Percentiles rank a stretch among this genome's conserved stretches.
Conservation (phyloP, 768 basidiomycete genomes). For the Coprinopsis strossmayeri region DNA sequence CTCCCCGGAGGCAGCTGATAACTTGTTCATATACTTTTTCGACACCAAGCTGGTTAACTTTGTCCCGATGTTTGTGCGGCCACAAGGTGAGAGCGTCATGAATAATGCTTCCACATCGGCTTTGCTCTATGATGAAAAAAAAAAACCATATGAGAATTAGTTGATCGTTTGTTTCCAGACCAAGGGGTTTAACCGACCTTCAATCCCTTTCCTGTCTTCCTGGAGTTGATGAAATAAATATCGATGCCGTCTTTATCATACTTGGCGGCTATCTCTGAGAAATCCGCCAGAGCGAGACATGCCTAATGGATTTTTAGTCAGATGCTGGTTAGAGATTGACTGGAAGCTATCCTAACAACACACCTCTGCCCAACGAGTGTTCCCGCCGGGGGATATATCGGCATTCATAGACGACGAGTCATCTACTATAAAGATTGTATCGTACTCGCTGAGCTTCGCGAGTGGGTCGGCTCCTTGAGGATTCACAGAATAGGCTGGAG, state of each 20-base stretch:
- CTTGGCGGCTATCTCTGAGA: not conserved
- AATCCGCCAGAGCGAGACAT: not conserved
- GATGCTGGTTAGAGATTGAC: not conserved
- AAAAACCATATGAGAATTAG: not conserved
- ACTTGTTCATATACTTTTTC: not conserved
- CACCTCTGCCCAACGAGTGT: slow-evolving; percentile 5
- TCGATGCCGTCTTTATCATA: slow-evolving; percentile 7
- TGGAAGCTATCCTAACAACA: not conserved
- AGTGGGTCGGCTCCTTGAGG: not conserved
- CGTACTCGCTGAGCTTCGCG: slow-evolving; percentile 1
- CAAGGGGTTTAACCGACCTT: not conserved
- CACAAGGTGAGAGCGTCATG: not conserved
- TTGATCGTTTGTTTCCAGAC: not conserved
- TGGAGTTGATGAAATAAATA: slow-evolving; percentile 3
- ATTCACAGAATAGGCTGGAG: not conserved
- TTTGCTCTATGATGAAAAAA: not conserved
- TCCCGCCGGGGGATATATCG: not conserved
- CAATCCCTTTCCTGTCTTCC: not conserved
- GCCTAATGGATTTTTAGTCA: not conserved
- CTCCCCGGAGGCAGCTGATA: not conserved
- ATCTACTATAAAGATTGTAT: slow-evolving; percentile 8
- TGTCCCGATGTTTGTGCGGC: not conserved
- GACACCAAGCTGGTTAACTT: not conserved
- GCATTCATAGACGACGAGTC: slow-evolving; percentile 3
- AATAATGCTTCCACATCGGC: not conserved